A percentile compares a stretch with the other conserved stretches of the same genome.
phyloP scores from a whole-genome alignment of 331 rosid genomes.

The Erythrophleum ivorense region DNA sequence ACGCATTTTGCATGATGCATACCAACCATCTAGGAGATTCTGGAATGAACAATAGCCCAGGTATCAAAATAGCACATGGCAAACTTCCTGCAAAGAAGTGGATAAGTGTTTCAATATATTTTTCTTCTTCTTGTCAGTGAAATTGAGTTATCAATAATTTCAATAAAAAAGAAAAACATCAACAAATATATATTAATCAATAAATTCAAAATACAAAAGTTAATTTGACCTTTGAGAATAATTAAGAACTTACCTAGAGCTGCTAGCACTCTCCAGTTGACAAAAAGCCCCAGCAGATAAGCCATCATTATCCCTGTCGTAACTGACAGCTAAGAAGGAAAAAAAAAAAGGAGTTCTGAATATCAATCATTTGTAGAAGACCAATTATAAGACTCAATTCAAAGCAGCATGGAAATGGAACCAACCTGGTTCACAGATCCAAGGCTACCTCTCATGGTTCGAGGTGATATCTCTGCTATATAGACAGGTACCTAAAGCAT shows the following conservation, averaged over 20 bases:
- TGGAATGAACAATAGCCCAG: slow-evolving; percentile 77
- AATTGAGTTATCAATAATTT: neutral
- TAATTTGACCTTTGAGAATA: neutral
- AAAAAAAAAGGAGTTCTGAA: neutral
- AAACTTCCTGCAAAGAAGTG: slow-evolving; percentile 58
- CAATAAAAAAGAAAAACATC: neutral
- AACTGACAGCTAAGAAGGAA: slow-evolving; percentile 59
- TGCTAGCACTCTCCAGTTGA: slow-evolving; percentile 76
- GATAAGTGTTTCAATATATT: neutral
- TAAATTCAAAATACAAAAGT: neutral
- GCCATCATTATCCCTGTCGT: slow-evolving; percentile 69
- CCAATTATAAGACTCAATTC: neutral
- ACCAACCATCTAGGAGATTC: slow-evolving; percentile 97
- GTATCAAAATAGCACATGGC: slow-evolving; percentile 70
- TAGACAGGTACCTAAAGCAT: slow-evolving; percentile 71
- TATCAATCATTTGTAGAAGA: neutral
- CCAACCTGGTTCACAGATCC: slow-evolving; percentile 83
- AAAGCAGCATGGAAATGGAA: neutral
- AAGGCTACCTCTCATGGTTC: slow-evolving; percentile 75
- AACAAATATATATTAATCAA: neutral
- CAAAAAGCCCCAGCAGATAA: slow-evolving; percentile 68
- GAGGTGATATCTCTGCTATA: slow-evolving; percentile 79
- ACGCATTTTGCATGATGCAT: slow-evolving; percentile 39
- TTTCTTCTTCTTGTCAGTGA: neutral
- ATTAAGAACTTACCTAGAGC: slow-evolving; percentile 51